Evolutionary conservation across 148 eudicot species (phyloP).

Genomic region (Silene latifolia): DNA sequence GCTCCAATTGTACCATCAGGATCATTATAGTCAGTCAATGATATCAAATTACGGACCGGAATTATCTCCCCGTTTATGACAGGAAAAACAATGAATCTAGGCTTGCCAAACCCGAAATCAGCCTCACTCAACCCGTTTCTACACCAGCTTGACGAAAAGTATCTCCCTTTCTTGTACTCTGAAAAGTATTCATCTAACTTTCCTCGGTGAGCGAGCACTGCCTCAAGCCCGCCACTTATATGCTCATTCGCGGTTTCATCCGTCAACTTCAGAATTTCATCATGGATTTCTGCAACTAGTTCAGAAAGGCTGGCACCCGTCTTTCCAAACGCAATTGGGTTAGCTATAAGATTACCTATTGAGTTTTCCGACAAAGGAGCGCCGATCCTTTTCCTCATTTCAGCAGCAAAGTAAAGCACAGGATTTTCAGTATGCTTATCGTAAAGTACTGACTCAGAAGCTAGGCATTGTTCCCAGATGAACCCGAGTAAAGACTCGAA

Average conservation of each 20-base stretch:
- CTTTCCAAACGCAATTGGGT: background rate
- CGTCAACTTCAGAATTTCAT: background rate
- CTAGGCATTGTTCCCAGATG: constrained; percentile 13
- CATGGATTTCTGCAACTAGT: constrained; percentile 11
- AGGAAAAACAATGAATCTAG: background rate
- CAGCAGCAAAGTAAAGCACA: constrained; percentile 8
- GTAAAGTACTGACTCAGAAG: background rate
- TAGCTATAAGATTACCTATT: constrained; percentile 5
- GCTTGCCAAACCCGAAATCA: constrained; percentile 18
- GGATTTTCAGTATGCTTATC: background rate
- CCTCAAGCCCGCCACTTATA: background rate
- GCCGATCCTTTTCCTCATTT: constrained; percentile 5
- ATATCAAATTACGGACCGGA: background rate
- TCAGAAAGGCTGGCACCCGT: background rate
- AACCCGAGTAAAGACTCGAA: constrained; percentile 14
- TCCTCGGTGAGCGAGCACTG: background rate
- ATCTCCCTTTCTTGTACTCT: background rate
- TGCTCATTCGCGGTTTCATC: background rate
- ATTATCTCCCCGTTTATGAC: background rate
- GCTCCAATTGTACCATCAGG: constrained; percentile 6
- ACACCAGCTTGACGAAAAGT: background rate
- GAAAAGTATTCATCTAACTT: background rate
- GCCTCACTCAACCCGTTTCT: constrained; percentile 6
- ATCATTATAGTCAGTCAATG: constrained; percentile 9
- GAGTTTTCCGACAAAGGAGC: background rate